Base-by-base conservation (phyloP, 441 rosid species). In the Pelargonium fulgidum region DNA sequence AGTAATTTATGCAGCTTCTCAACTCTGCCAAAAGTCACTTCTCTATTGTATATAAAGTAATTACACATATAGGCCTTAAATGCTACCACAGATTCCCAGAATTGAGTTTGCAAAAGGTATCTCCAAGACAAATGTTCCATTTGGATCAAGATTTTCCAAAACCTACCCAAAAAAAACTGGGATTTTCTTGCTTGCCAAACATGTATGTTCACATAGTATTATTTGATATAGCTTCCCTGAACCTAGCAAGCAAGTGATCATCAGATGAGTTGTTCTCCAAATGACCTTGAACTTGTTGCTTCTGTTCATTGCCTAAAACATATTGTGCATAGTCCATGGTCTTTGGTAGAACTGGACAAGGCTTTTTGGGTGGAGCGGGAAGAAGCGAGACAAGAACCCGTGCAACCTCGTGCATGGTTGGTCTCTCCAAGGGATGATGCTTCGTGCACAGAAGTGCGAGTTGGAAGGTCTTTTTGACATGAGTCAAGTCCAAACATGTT, bases 351-450 rank as follows among this genome's bases (percentile, higher is more conserved):
- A 70, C 75, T 2, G 80, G 69, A 64, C 78, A 42, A n/a, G 78
- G 72, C 79, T 93, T 93, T 0, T 67, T 0, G 0, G 80, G 77
- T 11, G 78, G 82, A 13, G 85, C 62, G 0, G 96, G 97, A 33
- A 88, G 80, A 54, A 89, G 86, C 48, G 93, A 85, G 48, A 84
- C 85, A 62, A 93, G 58, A 68, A 88, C 92, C 69, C 90, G 77
- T 0, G 89, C 83, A 2, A 93, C 99, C 66, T 93, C 97, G 5
- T 81, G 92, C 99, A 93, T 93, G 4, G 91, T 82, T 2, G 99
- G 99, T 36, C 97, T 81, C 73, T 89, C 96, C 0, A 83, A 73
- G 24, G 95, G 91, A 70, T 84, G 69, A 26, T 78, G 84, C 80
- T 89, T 91, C 1, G 97, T 80, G 79, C 97, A 93, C 62, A 91